Conservation (phyloP, 768 basidiomycete genomes). For the Mrakia gelida region DNA sequence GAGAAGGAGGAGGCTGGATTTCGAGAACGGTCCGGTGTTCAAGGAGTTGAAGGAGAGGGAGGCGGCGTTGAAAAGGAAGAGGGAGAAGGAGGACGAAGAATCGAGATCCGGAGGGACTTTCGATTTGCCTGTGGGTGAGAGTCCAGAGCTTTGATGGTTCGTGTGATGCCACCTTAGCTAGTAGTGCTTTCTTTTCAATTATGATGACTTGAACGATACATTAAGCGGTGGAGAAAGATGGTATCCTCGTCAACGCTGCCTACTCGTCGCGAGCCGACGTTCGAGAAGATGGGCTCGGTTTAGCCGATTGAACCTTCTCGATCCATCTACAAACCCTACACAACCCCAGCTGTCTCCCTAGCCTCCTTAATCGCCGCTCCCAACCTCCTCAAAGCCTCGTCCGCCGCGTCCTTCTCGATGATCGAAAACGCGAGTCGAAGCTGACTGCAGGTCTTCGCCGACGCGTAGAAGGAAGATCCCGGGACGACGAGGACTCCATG, state of each 20-base stretch:
- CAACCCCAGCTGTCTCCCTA: not conserved
- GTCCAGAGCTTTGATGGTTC: not conserved
- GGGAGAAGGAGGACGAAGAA: not conserved
- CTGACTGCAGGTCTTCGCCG: constrained; percentile 61
- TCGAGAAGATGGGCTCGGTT: no score
- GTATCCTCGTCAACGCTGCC: no score
- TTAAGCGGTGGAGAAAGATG: no score
- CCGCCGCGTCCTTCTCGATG: constrained; percentile 59
- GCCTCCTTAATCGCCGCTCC: constrained; percentile 47
- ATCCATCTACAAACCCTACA: no score
- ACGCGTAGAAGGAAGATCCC: constrained; percentile 65
- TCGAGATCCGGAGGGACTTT: not conserved
- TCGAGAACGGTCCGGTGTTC: not conserved
- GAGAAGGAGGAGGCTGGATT: not conserved
- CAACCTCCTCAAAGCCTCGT: constrained; percentile 67
- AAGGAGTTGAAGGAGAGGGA: not conserved
- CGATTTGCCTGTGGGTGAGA: not conserved
- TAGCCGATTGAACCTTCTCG: no score
- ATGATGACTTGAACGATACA: not conserved
- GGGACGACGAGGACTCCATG: constrained; percentile 83
- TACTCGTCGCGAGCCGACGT: no score
- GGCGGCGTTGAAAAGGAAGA: not conserved
- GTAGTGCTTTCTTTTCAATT: no score
- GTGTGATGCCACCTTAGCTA: not conserved
- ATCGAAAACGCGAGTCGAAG: constrained; percentile 67